Evolutionary conservation across 192 early-diverging fungal genomes (phyloP), one percentile per base, ranked within the genome.

Genomic region (Radiomyces spectabilis): DNA sequence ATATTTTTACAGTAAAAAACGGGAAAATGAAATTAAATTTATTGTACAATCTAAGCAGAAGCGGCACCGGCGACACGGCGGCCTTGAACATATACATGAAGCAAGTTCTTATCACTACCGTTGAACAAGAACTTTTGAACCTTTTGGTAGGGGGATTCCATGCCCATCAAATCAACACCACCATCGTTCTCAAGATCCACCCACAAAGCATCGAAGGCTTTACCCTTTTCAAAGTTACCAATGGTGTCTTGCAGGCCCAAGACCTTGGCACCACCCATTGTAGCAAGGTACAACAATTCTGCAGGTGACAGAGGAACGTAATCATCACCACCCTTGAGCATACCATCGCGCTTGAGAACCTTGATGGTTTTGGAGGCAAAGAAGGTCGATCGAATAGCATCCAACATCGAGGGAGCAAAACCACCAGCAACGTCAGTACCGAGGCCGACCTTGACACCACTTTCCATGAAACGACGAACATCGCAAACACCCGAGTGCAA

Each of bases 391-490:
- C 95, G 84, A 66, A 95, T 88, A 34, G 90, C 87, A 55, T 94
- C 89, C 37, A 95, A 59, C 21, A 98, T 88, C 12, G 83, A 87
- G 19, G 90, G 86, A 3, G 83, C 69, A 62, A 83, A 93, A 19
- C 95, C 95, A 30, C 91, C 95, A 38, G 91, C 83, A 19, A 93
- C 85, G 68, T 98, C 95, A 9, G 91, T 98, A 29, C 95, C 95
- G 38, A 98, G 76, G 5, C 92, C 90, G n/a, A 95, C 86, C 53
- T 88, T 90, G 61, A 89, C 73, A 12, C 81, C 85, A 37, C 81
- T 71, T 51, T 71, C 51, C 30, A 95, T 50, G 54, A 93, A 73
- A 45, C 80, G 72, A 25, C 91, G 75, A 29, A 98, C 87, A 61
- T 93, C 79, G 37, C 85, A 81, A 10, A 88, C 66, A 18, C 95